phyloP scores from a whole-genome alignment of 139 green algal species.

The Spirogloea muscicola region DNA sequence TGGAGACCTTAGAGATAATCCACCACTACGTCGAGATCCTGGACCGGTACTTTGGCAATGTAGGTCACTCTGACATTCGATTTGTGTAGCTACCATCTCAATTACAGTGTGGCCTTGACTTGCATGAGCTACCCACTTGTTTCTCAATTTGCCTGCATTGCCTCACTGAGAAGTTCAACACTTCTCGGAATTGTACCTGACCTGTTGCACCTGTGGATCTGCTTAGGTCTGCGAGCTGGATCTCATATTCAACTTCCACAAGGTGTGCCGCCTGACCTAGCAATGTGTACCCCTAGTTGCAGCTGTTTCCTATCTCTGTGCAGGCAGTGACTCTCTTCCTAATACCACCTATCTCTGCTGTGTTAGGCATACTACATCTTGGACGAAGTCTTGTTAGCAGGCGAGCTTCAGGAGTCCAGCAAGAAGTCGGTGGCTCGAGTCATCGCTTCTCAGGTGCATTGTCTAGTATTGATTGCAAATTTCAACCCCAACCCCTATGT shows the following conservation, averaged over 20 bases:
- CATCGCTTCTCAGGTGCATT: slow-evolving; percentile 44
- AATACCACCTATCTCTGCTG: background rate
- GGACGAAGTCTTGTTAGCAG: slow-evolving; percentile 90
- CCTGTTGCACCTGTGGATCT: too few species aligned
- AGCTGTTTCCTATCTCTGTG: slow-evolving; percentile 20
- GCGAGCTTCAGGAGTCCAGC: slow-evolving; percentile 89
- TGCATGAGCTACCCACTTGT: too few species aligned
- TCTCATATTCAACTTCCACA: slow-evolving; percentile 99
- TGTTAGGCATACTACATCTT: slow-evolving; percentile 94
- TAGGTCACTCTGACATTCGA: too few species aligned
- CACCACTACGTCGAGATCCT: slow-evolving; percentile 95
- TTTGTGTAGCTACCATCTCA: too few species aligned
- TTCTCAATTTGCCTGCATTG: too few species aligned
- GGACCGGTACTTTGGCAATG: slow-evolving; percentile 94
- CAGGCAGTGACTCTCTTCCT: background rate
- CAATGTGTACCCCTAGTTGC: slow-evolving; percentile 21
- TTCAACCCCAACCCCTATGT: too few species aligned
- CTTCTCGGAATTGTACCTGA: too few species aligned
- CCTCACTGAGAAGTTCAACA: too few species aligned
- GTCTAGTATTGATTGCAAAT: too few species aligned
- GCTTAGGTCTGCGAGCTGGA: slow-evolving; percentile 98
- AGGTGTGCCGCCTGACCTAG: slow-evolving; percentile 51
- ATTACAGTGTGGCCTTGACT: too few species aligned
- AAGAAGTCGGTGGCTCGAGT: slow-evolving; percentile 66
- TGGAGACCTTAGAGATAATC: slow-evolving; percentile 82